A percentile compares a stretch with the other conserved stretches of the same genome.
Conservation (phyloP, 2,329 filamentous ascomycete species). For the Parastagonospora avenae region DNA sequence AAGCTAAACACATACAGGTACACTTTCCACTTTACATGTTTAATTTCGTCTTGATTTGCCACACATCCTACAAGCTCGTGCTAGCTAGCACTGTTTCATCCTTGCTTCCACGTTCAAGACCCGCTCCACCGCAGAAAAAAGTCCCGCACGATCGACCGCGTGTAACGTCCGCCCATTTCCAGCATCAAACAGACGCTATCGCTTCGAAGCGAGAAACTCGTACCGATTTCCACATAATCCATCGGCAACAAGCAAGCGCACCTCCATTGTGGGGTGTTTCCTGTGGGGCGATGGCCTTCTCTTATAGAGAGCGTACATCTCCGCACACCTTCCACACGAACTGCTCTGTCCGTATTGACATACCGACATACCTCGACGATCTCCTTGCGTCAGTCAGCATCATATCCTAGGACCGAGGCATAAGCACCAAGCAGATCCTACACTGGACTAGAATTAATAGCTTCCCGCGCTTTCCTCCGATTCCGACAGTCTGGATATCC, state of each 20-base stretch:
- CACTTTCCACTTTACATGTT: no score
- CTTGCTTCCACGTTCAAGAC: no score
- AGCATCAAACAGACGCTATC: no score
- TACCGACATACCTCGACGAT: no score
- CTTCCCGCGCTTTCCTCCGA: constrained; percentile 15
- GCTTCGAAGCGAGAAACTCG: no score
- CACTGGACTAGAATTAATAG: neutral
- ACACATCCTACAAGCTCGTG: no score
- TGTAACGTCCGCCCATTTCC: neutral
- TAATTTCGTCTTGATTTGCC: no score
- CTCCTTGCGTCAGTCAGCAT: neutral
- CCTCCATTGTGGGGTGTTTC: constrained; percentile 5
- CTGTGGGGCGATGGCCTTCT: neutral
- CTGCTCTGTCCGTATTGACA: no score
- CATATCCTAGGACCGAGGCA: constrained; percentile 5
- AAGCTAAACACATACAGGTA: no score
- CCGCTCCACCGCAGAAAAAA: no score
- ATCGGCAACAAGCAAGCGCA: constrained; percentile 7
- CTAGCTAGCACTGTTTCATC: no score
- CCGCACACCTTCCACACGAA: neutral
- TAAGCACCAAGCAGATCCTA: neutral
- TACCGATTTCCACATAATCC: neutral
- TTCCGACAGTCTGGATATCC: constrained; percentile 11
- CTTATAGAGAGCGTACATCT: neutral
- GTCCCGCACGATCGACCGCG: neutral